Evolutionary conservation across 2,329 filamentous ascomycete genomes (phyloP).

Genomic region (Gnomoniopsis sp.): DNA sequence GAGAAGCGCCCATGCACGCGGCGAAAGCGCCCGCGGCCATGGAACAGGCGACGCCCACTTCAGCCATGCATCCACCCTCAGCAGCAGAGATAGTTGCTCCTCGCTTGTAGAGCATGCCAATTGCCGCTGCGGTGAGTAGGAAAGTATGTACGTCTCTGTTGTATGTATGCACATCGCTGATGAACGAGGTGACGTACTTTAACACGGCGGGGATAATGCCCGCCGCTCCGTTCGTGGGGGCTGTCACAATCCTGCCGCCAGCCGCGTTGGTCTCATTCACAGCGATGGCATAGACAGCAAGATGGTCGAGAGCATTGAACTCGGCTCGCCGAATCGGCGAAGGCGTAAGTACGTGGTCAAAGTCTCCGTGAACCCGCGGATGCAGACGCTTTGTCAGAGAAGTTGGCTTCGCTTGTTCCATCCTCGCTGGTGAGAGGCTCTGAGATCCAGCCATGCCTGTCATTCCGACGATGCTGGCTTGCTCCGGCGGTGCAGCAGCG

Average conservation of each 20-base stretch:
- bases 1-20: conserved; percentile 48
- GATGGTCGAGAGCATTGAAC: conserved; percentile 48
- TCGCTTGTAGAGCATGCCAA: conserved; percentile 52
- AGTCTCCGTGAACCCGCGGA: conserved; percentile 41
- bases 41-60: conserved; percentile 49
- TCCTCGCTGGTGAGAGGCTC: conserved; percentile 35
- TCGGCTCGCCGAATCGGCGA: conserved; percentile 43
- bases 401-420: conserved; percentile 42
- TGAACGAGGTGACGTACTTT: conserved; percentile 47
- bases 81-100: conserved; percentile 50
- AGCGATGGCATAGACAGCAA: conserved; percentile 48
- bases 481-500: not conserved
- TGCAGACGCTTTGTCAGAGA: conserved; percentile 28
- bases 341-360: conserved; percentile 43
- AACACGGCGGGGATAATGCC: conserved; percentile 49
- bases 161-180: conserved; percentile 40
- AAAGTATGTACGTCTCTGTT: conserved; percentile 48
- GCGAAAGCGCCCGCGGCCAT: conserved; percentile 50
- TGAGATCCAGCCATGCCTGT: conserved; percentile 6
- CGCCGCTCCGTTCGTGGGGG: conserved; percentile 48
- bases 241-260: conserved; percentile 48
- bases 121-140: conserved; percentile 45
- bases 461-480: not conserved
- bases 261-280: conserved; percentile 52
- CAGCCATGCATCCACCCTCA: conserved; percentile 52